These are phyloP conservation scores for Diaporthe amygdali DNA, from an alignment of 2,329 filamentous ascomycete species.

Conservation along the genomic window DNA sequence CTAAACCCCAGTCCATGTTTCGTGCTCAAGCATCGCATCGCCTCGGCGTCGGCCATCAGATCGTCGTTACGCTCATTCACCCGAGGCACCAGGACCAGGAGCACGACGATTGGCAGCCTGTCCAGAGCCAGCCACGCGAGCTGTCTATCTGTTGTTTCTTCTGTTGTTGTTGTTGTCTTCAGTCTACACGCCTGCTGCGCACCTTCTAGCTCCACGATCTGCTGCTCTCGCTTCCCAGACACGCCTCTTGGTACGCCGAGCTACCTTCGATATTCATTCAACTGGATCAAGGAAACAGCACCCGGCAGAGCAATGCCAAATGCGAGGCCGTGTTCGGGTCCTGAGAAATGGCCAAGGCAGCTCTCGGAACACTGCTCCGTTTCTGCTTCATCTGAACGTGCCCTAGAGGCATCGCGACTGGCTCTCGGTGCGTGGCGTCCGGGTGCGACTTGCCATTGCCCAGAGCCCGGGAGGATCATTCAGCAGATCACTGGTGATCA, in stretches of 20 bases:
- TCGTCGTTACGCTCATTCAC: background rate
- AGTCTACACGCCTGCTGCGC: background rate
- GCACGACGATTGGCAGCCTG: background rate
- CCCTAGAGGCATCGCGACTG: slow-evolving; percentile 8
- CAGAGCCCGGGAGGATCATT: slow-evolving; percentile 5
- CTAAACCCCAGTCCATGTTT: background rate
- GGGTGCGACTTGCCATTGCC: background rate
- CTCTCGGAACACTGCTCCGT: background rate
- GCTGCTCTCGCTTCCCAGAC: background rate
- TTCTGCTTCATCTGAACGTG: slow-evolving; percentile 20
- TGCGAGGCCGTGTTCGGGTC: background rate
- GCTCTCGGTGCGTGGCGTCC: slow-evolving; percentile 1
- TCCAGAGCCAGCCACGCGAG: background rate
- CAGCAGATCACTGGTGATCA: slow-evolving; percentile 3
- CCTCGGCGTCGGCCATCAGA: background rate
- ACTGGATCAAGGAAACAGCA: too few species aligned
- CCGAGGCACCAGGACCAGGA: background rate
- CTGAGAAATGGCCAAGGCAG: background rate
- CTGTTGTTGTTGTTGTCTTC: background rate
- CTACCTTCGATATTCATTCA: background rate
- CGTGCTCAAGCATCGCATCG: background rate
- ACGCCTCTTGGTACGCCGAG: background rate
- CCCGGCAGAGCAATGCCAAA: background rate
- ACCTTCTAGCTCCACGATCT: background rate
- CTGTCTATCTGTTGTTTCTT: too few species aligned